These are phyloP conservation scores for Pseudopyrenochaeta lycopersici DNA, from an alignment of 2,329 filamentous ascomycete genomes.

Conservation along the genomic window DNA sequence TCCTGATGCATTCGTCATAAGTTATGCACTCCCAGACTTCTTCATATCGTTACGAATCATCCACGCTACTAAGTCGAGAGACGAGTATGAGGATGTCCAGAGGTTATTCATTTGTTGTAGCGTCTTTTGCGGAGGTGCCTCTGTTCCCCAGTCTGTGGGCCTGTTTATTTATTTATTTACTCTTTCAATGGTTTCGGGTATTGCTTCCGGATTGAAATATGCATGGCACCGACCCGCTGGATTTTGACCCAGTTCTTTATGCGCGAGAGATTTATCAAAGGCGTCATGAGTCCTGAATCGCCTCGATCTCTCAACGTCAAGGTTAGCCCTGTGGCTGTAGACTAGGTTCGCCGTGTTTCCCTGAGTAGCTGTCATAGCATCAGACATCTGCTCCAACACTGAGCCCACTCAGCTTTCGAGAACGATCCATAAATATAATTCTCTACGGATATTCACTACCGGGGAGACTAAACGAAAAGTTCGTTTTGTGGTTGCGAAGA, in stretches of 20 bases:
- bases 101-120: background rate
- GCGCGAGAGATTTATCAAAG: background rate
- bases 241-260: background rate
- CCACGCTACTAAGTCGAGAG: background rate
- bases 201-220: constrained; percentile 4
- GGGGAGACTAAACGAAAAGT: too few species aligned
- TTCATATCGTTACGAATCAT: background rate
- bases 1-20: too few species aligned
- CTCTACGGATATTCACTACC: too few species aligned
- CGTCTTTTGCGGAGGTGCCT: background rate
- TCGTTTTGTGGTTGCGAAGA: too few species aligned
- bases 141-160: background rate
- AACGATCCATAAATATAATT: too few species aligned
- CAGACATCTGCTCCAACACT: too few species aligned
- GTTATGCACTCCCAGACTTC: background rate
- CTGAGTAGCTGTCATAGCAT: too few species aligned
- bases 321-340: background rate
- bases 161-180: too few species aligned
- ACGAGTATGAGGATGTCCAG: background rate
- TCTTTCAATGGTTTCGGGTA: background rate
- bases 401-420: too few species aligned
- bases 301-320: too few species aligned
- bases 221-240: background rate
- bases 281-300: constrained; percentile 8
- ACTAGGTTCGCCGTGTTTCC: background rate